Evolutionary conservation across 495 filamentous ascomycete species (phyloP).

Genomic region (Bathelium albidoporum): DNA sequence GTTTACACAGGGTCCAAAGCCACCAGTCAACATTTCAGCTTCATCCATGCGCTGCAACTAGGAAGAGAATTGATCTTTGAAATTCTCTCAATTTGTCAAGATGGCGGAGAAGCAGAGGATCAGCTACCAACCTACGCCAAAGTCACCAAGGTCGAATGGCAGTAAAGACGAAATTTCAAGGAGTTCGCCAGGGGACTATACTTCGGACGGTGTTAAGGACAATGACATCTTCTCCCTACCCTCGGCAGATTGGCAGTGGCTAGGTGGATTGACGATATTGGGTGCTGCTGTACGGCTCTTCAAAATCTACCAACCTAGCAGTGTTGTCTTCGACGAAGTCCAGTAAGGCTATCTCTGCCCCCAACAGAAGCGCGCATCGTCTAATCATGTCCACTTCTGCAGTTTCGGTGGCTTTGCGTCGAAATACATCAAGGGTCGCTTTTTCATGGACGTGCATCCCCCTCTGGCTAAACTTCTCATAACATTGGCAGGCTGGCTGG

Average conservation of each 20-base stretch:
- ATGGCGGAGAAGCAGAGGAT: not conserved
- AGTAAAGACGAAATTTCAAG: not conserved
- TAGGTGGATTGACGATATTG: constrained; percentile 61
- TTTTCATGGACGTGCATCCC: constrained; percentile 99
- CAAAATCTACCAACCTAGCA: constrained; percentile 90
- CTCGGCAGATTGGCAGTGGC: constrained; percentile 65
- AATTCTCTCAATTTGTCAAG: not conserved
- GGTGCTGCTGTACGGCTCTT: constrained; percentile 78
- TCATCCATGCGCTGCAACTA: not conserved
- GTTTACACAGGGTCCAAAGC: not conserved
- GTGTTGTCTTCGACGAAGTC: constrained; percentile 98
- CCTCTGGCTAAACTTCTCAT: constrained; percentile 95
- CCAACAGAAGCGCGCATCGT: not conserved
- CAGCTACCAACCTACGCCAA: not conserved
- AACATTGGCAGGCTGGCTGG: constrained; percentile 88
- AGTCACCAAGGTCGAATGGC: not conserved
- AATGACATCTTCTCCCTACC: constrained; percentile 60
- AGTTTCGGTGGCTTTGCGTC: constrained; percentile 96
- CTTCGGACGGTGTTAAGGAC: constrained; percentile 52
- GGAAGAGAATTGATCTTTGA: not conserved
- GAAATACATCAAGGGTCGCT: constrained; percentile 96
- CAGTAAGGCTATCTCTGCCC: constrained; percentile 54
- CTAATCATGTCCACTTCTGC: not conserved
- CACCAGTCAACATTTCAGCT: not conserved
- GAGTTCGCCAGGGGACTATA: constrained; percentile 41